Conservation (phyloP, 1,139 yeast genomes). For the Scheffersomyces segobiensis region DNA sequence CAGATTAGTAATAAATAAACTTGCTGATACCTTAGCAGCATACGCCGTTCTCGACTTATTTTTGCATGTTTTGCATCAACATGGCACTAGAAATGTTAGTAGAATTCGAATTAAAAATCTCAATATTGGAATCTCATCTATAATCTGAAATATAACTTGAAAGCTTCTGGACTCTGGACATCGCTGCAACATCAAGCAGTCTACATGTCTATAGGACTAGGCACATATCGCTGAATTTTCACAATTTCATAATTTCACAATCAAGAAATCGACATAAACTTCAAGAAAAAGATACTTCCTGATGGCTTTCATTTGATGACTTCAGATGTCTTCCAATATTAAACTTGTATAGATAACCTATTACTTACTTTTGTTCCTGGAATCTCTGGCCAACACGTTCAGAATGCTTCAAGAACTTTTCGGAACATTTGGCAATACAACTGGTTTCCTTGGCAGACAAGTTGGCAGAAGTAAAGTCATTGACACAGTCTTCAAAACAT, state of each 20-base stretch:
- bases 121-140: too few species aligned
- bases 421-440: constrained; percentile 91
- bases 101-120: constrained; percentile 3
- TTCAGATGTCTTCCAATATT: not conserved
- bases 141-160: not conserved
- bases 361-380: constrained; percentile 82
- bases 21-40: not conserved
- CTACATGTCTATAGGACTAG: not conserved
- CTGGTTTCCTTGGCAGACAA: constrained; percentile 80
- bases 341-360: not conserved
- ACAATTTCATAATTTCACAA: too few species aligned
- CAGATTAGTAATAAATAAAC: not conserved
- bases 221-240: too few species aligned
- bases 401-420: constrained; percentile 95
- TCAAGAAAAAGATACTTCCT: not conserved
- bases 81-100: constrained; percentile 40
- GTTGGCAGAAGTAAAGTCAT: constrained; percentile 91
- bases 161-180: too few species aligned
- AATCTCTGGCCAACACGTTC: constrained; percentile 98
- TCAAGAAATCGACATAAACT: not conserved
- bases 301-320: not conserved
- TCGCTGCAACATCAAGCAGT: not conserved
- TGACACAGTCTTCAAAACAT: constrained; percentile 96
- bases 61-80: constrained; percentile 51
- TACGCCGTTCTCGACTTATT: constrained; percentile 4